These are phyloP conservation scores for Pythium guiyangense DNA, from an alignment of 352 stramenopile genomes.

Conservation along the genomic window DNA sequence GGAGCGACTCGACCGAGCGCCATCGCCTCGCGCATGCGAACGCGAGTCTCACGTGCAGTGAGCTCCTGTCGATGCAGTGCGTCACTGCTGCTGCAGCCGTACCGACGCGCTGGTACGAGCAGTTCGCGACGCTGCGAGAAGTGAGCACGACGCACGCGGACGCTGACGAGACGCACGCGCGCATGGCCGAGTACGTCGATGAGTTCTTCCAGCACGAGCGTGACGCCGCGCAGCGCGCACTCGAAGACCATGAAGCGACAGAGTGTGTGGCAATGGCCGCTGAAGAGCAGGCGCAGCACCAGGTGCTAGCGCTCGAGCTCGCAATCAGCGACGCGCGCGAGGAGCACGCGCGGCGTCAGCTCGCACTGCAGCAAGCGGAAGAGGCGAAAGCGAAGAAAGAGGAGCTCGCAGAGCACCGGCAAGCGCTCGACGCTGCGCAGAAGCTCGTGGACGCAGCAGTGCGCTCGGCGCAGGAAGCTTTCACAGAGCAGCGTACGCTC, in stretches of 20 bases:
- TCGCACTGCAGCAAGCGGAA: constrained; percentile 47
- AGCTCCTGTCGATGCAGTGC: constrained; percentile 54
- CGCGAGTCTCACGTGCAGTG: constrained; percentile 30
- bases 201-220: constrained; percentile 21
- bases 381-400: constrained; percentile 80
- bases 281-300: constrained; percentile 35
- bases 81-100: constrained; percentile 20
- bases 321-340: constrained; percentile 35
- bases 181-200: constrained; percentile 30
- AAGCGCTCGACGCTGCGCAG: constrained; percentile 29
- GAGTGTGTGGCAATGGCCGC: constrained; percentile 23
- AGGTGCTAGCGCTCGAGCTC: constrained; percentile 27
- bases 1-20: constrained; percentile 37
- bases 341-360: constrained; percentile 26
- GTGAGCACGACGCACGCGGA: constrained; percentile 15
- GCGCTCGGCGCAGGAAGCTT: constrained; percentile 15
- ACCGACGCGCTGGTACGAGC: constrained; percentile 37
- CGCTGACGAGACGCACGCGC: constrained; percentile 26
- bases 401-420: constrained; percentile 46
- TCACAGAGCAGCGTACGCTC: constrained; percentile 15
- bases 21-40: constrained; percentile 55
- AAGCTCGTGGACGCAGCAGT: constrained; percentile 27
- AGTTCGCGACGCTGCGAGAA: constrained; percentile 47
- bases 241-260: constrained; percentile 22
- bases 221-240: constrained; percentile 8